Evolutionary conservation across 1,139 yeast species (phyloP), one percentile per base, ranked within the genome.

Genomic region (Blastobotrys serpentis): DNA sequence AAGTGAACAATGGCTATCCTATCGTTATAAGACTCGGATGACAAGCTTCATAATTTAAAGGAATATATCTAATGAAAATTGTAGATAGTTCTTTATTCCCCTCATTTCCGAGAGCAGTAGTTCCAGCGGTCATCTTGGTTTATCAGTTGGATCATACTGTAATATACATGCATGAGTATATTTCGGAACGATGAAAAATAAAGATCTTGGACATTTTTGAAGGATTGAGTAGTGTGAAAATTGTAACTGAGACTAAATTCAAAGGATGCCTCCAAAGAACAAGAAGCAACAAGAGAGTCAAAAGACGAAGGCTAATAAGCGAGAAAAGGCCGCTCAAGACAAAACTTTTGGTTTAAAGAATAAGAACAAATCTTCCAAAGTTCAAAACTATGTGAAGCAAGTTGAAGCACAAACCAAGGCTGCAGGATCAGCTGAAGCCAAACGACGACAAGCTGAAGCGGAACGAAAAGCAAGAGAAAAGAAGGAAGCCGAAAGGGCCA

Each of bases 311-410:
- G 81, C 81, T 53, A 78, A 78, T 63, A 84, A 86, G 65, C 83
- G 82, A 71, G 75, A 72, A 57, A 80, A 82, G 69, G 69, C 80
- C 37, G 84, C 84, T 55, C 92, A 86, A 44, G 98, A 92, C 69
- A 89, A 88, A 71, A 86, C 97, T 2, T 92, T 92, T 65, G 98
- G 98, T 52, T 75, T 92, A 75, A 92, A 89, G 66, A 89, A 89
- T 70, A 60, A 57, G 50, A 68, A 70, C 63, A 94, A 94, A 71
- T 89, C 98, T 42, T 79, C 92, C 62, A 92, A 83, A 64, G 98
- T 94, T 38, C 98, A 94, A 69, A 80, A 77, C 56, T 90, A 72
- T 64, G 89, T 92, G 55, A 77, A 77, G 54, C 97, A 90, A 65
- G 87, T 90, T 42, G 79, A 79, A 53, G 73, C 80, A 11, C 89